Conservation (phyloP, 192 early-diverging fungal genomes). For the Coemansia sp. region DNA sequence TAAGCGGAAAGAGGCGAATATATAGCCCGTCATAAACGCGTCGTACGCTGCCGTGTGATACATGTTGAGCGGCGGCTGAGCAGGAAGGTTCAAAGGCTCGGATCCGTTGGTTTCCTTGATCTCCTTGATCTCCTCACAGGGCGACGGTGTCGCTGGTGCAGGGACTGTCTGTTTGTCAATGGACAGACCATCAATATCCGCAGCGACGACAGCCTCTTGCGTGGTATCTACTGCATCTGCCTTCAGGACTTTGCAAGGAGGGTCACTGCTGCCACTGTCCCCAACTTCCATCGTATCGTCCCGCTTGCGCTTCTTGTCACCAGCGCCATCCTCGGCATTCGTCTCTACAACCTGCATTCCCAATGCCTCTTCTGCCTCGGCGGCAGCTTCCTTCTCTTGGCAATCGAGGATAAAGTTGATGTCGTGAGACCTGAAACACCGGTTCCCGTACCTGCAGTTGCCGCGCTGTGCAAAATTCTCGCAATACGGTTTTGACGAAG, state of each 20-base stretch:
- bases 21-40: slow-evolving; percentile 95
- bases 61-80: slow-evolving; percentile 40
- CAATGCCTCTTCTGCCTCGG: slow-evolving; percentile 1
- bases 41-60: slow-evolving; percentile 94
- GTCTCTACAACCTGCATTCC: slow-evolving; percentile 3
- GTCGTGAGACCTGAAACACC: slow-evolving; percentile 80
- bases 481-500: slow-evolving; percentile 63
- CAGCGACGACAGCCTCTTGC: neutral
- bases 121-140: neutral
- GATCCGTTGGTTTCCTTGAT: slow-evolving; percentile 11
- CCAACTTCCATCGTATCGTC: slow-evolving; percentile 1
- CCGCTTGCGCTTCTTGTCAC: slow-evolving; percentile 23
- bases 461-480: slow-evolving; percentile 85
- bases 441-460: slow-evolving; percentile 69
- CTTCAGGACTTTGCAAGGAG: neutral
- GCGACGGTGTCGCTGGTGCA: neutral
- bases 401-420: slow-evolving; percentile 86
- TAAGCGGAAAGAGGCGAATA: slow-evolving; percentile 69
- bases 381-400: slow-evolving; percentile 31
- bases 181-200: neutral
- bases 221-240: neutral
- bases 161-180: neutral
- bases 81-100: slow-evolving; percentile 2
- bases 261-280: neutral
- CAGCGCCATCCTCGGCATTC: neutral